Conservation (phyloP, 306 rosid species). For the Mucuna pruriens region DNA sequence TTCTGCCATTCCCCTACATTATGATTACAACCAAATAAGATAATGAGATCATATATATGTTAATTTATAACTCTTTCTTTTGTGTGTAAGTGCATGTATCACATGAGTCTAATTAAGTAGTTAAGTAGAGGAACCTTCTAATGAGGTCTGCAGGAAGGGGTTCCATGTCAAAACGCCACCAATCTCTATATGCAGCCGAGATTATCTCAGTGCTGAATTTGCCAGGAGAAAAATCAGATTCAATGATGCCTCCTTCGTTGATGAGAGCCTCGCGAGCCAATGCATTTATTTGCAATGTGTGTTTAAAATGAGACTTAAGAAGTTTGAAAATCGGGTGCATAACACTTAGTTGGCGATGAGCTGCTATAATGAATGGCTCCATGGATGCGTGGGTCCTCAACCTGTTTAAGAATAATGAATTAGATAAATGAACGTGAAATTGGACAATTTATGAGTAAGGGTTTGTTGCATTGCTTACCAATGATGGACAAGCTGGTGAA, state of each 20-base stretch:
- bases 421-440: too few species aligned
- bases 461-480: slow-evolving; percentile 23
- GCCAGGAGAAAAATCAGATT: slow-evolving; percentile 37
- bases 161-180: slow-evolving; percentile 54
- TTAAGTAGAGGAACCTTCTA: slow-evolving; percentile 37
- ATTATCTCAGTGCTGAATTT: slow-evolving; percentile 36
- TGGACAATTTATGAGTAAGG: too few species aligned
- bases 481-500: slow-evolving; percentile 54
- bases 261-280: slow-evolving; percentile 53
- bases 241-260: slow-evolving; percentile 51
- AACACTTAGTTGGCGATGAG: slow-evolving; percentile 46
- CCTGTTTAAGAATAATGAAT: slow-evolving; percentile 35
- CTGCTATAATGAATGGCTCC: slow-evolving; percentile 50
- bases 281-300: slow-evolving; percentile 52
- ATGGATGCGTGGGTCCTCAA: slow-evolving; percentile 52
- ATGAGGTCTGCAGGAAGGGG: slow-evolving; percentile 51
- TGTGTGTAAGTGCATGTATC: too few species aligned
- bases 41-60: background rate
- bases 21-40: background rate
- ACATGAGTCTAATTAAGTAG: background rate
- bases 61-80: too few species aligned
- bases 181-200: slow-evolving; percentile 50
- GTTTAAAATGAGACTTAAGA: slow-evolving; percentile 46
- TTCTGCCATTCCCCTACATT: slow-evolving; percentile 71
- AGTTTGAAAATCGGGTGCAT: slow-evolving; percentile 51